Conservation (phyloP, 163 green algal genomes). For the Scenedesmus sp. region DNA sequence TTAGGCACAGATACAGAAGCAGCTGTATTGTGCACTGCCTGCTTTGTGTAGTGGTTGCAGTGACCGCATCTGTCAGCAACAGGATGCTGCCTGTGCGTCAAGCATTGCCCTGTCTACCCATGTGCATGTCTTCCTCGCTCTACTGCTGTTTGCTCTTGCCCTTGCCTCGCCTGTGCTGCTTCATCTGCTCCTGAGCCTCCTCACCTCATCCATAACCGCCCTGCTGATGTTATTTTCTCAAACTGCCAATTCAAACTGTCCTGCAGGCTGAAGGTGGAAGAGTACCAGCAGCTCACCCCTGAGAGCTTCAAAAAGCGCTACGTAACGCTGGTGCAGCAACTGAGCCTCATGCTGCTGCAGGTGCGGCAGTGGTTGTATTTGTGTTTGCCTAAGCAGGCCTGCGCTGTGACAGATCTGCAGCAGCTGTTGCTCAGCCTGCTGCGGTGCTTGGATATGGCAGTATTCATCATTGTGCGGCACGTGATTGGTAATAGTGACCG, state of each 20-base stretch:
- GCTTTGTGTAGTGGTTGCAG: not conserved
- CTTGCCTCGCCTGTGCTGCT: not conserved
- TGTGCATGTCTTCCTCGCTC: not conserved
- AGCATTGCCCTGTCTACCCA: not conserved
- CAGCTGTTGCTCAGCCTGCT: not conserved
- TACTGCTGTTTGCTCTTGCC: not conserved
- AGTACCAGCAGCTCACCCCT: constrained; percentile 21
- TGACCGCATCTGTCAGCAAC: not conserved
- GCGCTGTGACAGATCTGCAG: not conserved
- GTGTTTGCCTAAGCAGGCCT: too few species aligned
- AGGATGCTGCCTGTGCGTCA: not conserved
- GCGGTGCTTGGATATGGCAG: not conserved
- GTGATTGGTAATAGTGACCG: too few species aligned
- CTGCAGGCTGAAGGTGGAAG: constrained; percentile 32
- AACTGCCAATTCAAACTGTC: not conserved
- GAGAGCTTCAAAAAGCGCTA: constrained; percentile 33
- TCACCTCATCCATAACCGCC: not conserved
- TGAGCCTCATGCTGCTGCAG: constrained; percentile 50
- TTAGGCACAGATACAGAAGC: not conserved
- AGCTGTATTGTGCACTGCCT: not conserved
- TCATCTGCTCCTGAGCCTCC: not conserved
- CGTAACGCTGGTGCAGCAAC: constrained; percentile 24
- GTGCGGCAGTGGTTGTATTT: not conserved
- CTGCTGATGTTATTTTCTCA: not conserved
- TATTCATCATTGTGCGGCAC: too few species aligned